Conservation (phyloP, 192 early-diverging fungal genomes). For the Coemansia sp. region DNA sequence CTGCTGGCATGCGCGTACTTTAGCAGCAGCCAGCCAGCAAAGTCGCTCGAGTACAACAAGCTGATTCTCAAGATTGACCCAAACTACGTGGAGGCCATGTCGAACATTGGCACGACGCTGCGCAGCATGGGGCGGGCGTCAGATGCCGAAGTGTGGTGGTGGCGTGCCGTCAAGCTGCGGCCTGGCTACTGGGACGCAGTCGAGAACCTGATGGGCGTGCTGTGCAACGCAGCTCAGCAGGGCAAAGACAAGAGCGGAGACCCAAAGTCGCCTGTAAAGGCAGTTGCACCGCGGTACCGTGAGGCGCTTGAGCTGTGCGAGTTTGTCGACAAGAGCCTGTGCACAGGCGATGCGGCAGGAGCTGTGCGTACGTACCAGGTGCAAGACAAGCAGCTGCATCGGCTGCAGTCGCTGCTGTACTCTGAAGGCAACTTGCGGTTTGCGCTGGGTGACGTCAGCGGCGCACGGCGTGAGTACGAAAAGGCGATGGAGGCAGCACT, state of each 20-base stretch:
- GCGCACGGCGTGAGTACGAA: constrained; percentile 79
- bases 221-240: constrained; percentile 55
- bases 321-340: constrained; percentile 67
- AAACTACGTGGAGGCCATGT: constrained; percentile 87
- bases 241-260: constrained; percentile 6
- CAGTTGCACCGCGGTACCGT: constrained; percentile 57
- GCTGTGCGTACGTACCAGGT: constrained; percentile 42
- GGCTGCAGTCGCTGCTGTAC: constrained; percentile 82
- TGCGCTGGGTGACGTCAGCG: constrained; percentile 68
- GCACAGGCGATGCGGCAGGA: constrained; percentile 16
- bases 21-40: constrained; percentile 67
- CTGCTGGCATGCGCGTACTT: constrained; percentile 87
- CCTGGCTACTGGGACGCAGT: constrained; percentile 93
- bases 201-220: constrained; percentile 80
- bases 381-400: constrained; percentile 63
- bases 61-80: constrained; percentile 78
- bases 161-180: constrained; percentile 74
- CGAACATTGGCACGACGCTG: constrained; percentile 87
- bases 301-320: constrained; percentile 85
- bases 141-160: constrained; percentile 84
- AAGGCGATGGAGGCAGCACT: constrained; percentile 76
- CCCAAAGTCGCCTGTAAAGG: constrained; percentile 1
- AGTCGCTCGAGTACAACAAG: constrained; percentile 80
- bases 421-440: constrained; percentile 83
- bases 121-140: constrained; percentile 69